phyloP scores from a whole-genome alignment of 345 rosid genomes.

The Eucalyptus brandiana region DNA sequence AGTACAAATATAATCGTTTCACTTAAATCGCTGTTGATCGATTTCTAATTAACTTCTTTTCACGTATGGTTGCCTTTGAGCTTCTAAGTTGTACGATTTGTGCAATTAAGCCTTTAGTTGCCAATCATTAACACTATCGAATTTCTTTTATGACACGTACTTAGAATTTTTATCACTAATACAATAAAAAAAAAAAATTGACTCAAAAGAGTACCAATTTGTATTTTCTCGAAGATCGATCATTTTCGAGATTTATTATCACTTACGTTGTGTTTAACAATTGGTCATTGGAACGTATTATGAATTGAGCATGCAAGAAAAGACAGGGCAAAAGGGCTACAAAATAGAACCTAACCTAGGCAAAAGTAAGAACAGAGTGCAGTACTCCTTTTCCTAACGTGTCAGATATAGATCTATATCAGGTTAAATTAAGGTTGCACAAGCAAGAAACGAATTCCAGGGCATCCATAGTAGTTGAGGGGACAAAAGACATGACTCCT shows the following conservation, averaged over 20 bases:
- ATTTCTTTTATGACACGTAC: accelerated
- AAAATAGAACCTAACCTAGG: neutral
- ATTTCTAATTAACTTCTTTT: neutral
- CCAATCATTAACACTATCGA: accelerated
- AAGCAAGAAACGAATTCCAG: neutral
- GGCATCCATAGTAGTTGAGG: neutral
- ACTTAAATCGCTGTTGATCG: no score
- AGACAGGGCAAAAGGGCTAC: neutral
- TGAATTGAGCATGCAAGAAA: neutral
- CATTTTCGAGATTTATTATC: neutral
- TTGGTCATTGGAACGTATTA: accelerated
- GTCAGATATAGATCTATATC: neutral
- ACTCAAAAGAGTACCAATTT: accelerated
- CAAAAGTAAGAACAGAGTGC: neutral
- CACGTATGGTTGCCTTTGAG: neutral
- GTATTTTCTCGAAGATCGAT: neutral
- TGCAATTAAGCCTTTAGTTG: neutral
- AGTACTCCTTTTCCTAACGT: neutral
- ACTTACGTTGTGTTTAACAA: accelerated
- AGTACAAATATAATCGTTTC: neutral
- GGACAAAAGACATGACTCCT: neutral
- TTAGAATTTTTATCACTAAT: accelerated
- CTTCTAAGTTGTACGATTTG: neutral
- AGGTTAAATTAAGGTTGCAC: neutral
- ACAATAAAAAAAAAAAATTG: accelerated